These are phyloP conservation scores for Secale cereale DNA, from an alignment of 176 grass and related monocot genomes.

Conservation along the genomic window DNA sequence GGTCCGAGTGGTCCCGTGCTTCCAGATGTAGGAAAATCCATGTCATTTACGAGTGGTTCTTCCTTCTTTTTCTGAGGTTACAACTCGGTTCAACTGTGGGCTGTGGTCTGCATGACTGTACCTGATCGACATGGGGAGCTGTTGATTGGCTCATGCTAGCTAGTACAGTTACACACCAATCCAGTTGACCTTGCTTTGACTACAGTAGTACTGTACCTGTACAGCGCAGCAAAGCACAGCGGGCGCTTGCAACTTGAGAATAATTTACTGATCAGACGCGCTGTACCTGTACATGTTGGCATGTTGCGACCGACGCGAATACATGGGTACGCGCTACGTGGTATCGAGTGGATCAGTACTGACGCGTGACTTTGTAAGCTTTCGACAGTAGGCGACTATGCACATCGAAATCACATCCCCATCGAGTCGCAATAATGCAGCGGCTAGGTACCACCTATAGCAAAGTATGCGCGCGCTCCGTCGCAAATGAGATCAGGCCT, in stretches of 20 bases:
- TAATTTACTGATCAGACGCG: background rate
- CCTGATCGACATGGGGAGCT: background rate
- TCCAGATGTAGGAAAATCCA: background rate
- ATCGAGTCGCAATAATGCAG: slow-evolving; percentile 9
- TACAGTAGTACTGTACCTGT: background rate
- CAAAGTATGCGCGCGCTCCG: background rate
- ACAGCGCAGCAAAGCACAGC: background rate
- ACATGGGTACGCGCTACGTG: background rate
- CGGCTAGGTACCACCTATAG: background rate
- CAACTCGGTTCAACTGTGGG: background rate
- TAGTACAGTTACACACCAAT: background rate
- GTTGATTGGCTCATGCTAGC: background rate
- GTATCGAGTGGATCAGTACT: background rate
- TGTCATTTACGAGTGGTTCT: background rate
- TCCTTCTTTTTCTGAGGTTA: background rate
- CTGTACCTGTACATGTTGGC: background rate
- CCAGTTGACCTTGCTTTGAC: background rate
- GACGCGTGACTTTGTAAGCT: background rate
- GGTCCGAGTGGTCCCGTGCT: background rate
- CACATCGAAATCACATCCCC: background rate
- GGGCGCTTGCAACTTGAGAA: background rate
- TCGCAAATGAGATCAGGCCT: slow-evolving; percentile 6
- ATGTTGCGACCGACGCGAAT: background rate
- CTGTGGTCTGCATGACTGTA: background rate
- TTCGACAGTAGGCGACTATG: background rate